phyloP scores from a whole-genome alignment of 345 rosid species.

The Passiflora organensis region DNA sequence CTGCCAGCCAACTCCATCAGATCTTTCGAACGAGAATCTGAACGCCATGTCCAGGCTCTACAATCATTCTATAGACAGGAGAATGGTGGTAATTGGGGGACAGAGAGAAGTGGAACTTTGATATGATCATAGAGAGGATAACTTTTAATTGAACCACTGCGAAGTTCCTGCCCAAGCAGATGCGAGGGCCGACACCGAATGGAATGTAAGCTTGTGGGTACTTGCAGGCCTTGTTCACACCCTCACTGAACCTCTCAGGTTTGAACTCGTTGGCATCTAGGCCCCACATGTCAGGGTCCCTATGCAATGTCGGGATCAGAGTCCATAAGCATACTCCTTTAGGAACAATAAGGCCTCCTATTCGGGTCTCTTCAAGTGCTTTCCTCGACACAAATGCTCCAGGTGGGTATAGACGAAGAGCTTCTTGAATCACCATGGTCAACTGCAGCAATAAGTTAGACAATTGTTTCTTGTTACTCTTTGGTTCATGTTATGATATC shows the following conservation, averaged over 20 bases:
- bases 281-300: slow-evolving; percentile 25
- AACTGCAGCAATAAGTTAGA: neutral
- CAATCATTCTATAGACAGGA: slow-evolving; percentile 53
- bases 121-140: slow-evolving; percentile 22
- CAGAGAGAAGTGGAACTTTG: slow-evolving; percentile 24
- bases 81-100: slow-evolving; percentile 32
- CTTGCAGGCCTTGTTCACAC: slow-evolving; percentile 30
- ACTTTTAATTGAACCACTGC: slow-evolving; percentile 28
- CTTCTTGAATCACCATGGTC: slow-evolving; percentile 18
- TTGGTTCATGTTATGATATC: too few species aligned
- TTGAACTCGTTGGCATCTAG: slow-evolving; percentile 25
- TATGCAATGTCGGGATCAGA: slow-evolving; percentile 16
- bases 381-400: slow-evolving; percentile 18
- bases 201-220: slow-evolving; percentile 28
- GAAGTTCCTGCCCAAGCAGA: slow-evolving; percentile 25
- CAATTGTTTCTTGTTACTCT: too few species aligned
- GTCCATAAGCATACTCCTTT: slow-evolving; percentile 23
- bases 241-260: slow-evolving; percentile 23
- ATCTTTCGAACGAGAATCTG: slow-evolving; percentile 34
- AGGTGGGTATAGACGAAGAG: slow-evolving; percentile 16
- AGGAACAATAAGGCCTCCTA: slow-evolving; percentile 12
- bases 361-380: slow-evolving; percentile 13
- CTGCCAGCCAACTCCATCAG: too few species aligned
- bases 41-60: slow-evolving; percentile 69
- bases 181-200: slow-evolving; percentile 24